Evolutionary conservation across 441 rosid genomes (phyloP).

Genomic region (Jatropha multifida): DNA sequence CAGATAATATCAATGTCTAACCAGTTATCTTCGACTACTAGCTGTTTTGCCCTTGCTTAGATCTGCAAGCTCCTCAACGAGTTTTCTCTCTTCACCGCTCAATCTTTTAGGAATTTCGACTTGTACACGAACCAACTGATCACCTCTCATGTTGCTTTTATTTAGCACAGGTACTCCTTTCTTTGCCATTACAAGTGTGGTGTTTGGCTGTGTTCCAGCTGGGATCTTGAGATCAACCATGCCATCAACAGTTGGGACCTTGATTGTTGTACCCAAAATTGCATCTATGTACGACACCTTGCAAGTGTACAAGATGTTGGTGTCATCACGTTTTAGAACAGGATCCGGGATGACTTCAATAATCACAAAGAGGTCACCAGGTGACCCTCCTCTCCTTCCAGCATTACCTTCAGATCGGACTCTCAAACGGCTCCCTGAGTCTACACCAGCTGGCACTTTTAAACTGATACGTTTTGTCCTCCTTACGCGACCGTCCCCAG

Average conservation of each 20-base stretch:
- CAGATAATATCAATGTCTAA: background rate
- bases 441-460: conserved; percentile 95
- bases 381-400: conserved; percentile 86
- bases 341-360: conserved; percentile 88
- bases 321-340: conserved; percentile 80
- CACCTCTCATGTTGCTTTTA: conserved; percentile 89
- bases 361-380: conserved; percentile 86
- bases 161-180: conserved; percentile 89
- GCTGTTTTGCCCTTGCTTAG: conserved; percentile 86
- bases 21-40: conserved; percentile 61
- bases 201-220: conserved; percentile 89
- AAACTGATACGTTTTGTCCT: conserved; percentile 85
- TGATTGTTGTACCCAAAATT: conserved; percentile 78
- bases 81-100: conserved; percentile 82
- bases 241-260: conserved; percentile 93
- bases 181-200: conserved; percentile 89
- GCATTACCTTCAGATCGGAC: conserved; percentile 94
- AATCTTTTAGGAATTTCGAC: conserved; percentile 93
- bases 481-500: conserved; percentile 91
- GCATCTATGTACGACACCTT: conserved; percentile 92
- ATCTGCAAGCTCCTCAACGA: conserved; percentile 87
- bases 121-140: conserved; percentile 92
- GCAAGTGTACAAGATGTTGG: conserved; percentile 78
- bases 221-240: conserved; percentile 93
- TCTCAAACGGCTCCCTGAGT: conserved; percentile 89